A percentile compares a stretch with the other conserved stretches of the same genome.
Conservation (phyloP, 306 rosid species). For the Acacia acuminata region DNA sequence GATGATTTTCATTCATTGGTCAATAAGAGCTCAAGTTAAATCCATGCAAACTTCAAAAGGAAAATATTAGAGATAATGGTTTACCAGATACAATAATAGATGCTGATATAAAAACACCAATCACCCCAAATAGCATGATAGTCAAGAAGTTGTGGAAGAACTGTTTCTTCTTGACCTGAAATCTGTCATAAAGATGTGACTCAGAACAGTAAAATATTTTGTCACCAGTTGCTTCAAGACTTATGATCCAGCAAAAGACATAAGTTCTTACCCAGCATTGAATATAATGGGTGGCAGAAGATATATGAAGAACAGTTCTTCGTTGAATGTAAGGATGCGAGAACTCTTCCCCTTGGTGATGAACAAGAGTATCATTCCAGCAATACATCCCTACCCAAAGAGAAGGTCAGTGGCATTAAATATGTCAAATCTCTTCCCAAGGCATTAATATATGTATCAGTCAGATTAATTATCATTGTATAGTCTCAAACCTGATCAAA, state of each 20-base stretch:
- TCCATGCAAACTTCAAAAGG: slow-evolving; percentile 1
- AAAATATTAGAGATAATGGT: slow-evolving; percentile 13
- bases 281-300: slow-evolving; percentile 96
- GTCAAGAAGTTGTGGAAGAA: slow-evolving; percentile 86
- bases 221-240: slow-evolving; percentile 13
- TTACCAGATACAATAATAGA: slow-evolving; percentile 65
- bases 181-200: slow-evolving; percentile 44
- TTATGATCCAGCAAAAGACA: background rate
- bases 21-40: slow-evolving; percentile 17
- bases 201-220: background rate
- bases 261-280: slow-evolving; percentile 80
- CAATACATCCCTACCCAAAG: slow-evolving; percentile 57
- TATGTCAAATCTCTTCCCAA: slow-evolving; percentile 10
- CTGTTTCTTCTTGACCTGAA: slow-evolving; percentile 96
- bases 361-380: slow-evolving; percentile 62
- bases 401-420: slow-evolving; percentile 14
- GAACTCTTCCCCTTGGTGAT: slow-evolving; percentile 75
- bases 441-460: background rate
- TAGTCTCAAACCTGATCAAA: background rate
- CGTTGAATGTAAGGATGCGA: slow-evolving; percentile 70
- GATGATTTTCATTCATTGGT: background rate
- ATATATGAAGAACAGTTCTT: slow-evolving; percentile 90
- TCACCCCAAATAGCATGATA: slow-evolving; percentile 84
- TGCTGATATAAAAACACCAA: slow-evolving; percentile 80
- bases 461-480: background rate